Evolutionary conservation across 352 stramenopile species (phyloP).

Genomic region (Pythium angustatum): DNA sequence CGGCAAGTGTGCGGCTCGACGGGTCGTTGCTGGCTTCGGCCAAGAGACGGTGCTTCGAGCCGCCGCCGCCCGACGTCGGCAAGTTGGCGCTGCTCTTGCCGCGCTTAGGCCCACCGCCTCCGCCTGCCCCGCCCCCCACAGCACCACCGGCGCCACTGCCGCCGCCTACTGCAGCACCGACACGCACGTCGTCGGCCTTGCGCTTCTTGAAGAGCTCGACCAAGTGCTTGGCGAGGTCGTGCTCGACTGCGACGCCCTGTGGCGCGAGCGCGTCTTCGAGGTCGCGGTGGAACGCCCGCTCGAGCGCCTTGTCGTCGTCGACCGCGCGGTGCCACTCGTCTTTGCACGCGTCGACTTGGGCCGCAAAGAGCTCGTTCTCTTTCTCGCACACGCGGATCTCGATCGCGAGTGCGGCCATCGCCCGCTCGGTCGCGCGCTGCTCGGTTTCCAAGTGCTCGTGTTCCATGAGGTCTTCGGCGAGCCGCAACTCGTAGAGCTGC

Average conservation of each 20-base stretch:
- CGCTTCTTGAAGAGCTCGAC: slow-evolving; percentile 78
- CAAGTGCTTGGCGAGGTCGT: slow-evolving; percentile 74
- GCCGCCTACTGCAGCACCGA: slow-evolving; percentile 10
- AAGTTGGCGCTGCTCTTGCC: slow-evolving; percentile 30
- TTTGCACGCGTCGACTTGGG: slow-evolving; percentile 50
- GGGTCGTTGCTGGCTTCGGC: slow-evolving; percentile 31
- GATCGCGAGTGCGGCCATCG: slow-evolving; percentile 20
- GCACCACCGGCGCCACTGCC: slow-evolving; percentile 13
- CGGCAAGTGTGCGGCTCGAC: slow-evolving; percentile 36
- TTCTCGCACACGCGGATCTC: slow-evolving; percentile 25
- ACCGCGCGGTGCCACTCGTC: slow-evolving; percentile 66
- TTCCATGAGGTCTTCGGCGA: slow-evolving; percentile 31
- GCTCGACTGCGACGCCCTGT: slow-evolving; percentile 56
- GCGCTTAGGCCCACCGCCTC: slow-evolving; percentile 12
- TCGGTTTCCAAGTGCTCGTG: slow-evolving; percentile 50
- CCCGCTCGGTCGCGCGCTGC: slow-evolving; percentile 33
- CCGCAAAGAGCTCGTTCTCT: slow-evolving; percentile 53
- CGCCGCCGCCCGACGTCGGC: not conserved
- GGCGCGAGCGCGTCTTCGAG: slow-evolving; percentile 59
- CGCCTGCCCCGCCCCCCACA: not conserved
- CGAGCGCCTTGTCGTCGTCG: slow-evolving; percentile 70
- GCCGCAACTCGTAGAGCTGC: slow-evolving; percentile 45
- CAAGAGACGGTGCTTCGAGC: slow-evolving; percentile 50
- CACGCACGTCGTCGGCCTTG: slow-evolving; percentile 49
- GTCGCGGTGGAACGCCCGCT: slow-evolving; percentile 64